Evolutionary conservation across 1,139 yeast species (phyloP).

Genomic region (Pichia sp.): DNA sequence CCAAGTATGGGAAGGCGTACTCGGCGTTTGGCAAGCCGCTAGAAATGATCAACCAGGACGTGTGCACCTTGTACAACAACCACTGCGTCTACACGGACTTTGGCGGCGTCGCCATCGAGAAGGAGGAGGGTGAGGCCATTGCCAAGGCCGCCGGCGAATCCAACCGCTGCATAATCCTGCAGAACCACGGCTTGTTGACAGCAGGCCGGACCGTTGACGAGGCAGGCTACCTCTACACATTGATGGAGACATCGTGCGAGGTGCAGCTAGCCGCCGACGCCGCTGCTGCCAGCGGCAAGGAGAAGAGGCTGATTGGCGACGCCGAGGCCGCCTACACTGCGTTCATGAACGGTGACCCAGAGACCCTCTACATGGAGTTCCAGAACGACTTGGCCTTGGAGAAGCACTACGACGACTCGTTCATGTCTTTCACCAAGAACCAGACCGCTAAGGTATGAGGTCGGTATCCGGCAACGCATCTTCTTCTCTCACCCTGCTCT

Average conservation of each 20-base stretch:
- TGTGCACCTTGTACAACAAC: slow-evolving; percentile 58
- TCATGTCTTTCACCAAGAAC: slow-evolving; percentile 24
- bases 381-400: slow-evolving; percentile 52
- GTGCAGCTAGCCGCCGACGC: slow-evolving; percentile 67
- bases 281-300: slow-evolving; percentile 37
- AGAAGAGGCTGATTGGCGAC: slow-evolving; percentile 44
- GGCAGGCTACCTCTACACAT: slow-evolving; percentile 47
- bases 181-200: slow-evolving; percentile 75
- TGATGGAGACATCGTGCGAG: slow-evolving; percentile 67
- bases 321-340: slow-evolving; percentile 69
- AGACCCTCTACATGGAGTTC: slow-evolving; percentile 57
- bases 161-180: slow-evolving; percentile 56
- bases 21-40: slow-evolving; percentile 66
- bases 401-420: slow-evolving; percentile 29
- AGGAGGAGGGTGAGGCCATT: slow-evolving; percentile 61
- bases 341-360: slow-evolving; percentile 59
- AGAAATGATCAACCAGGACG: slow-evolving; percentile 81
- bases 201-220: slow-evolving; percentile 78
- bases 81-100: slow-evolving; percentile 65
- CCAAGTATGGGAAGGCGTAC: slow-evolving; percentile 70
- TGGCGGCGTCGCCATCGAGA: slow-evolving; percentile 78
- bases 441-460: neutral
- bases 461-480: neutral
- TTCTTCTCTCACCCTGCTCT: neutral
- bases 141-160: slow-evolving; percentile 65